These are phyloP conservation scores for Diaporthe humulicola DNA, from an alignment of 2,329 filamentous ascomycete species.

Conservation along the genomic window DNA sequence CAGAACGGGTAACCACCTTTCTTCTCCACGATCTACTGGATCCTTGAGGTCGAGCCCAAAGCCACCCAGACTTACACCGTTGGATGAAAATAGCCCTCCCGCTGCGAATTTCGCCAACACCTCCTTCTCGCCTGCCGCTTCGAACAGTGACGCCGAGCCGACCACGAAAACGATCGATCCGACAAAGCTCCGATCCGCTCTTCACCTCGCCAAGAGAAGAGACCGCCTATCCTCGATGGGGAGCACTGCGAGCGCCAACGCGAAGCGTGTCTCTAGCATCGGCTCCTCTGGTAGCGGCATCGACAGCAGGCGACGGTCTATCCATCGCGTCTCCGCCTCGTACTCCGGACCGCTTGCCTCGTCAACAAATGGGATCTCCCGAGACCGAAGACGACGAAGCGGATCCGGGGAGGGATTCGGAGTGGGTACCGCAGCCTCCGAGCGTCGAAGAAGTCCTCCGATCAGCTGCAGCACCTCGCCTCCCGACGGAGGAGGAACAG, in stretches of 20 bases:
- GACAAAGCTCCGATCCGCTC: slow-evolving; percentile 67
- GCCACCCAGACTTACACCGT: slow-evolving; percentile 52
- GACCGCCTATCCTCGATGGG: slow-evolving; percentile 56
- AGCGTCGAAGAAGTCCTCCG: slow-evolving; percentile 66
- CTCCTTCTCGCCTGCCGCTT: slow-evolving; percentile 53
- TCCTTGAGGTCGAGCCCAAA: slow-evolving; percentile 47
- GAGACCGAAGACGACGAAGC: slow-evolving; percentile 64
- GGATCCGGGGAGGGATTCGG: slow-evolving; percentile 39
- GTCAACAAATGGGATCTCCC: slow-evolving; percentile 68
- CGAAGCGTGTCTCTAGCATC: slow-evolving; percentile 61
- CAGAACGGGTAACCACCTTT: slow-evolving; percentile 63
- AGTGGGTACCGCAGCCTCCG: slow-evolving; percentile 45
- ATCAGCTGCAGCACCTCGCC: slow-evolving; percentile 62
- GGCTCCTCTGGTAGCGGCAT: slow-evolving; percentile 49
- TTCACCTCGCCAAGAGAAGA: slow-evolving; percentile 65
- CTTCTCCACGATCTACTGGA: slow-evolving; percentile 53
- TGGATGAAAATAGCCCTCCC: slow-evolving; percentile 67
- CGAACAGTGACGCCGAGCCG: slow-evolving; percentile 64
- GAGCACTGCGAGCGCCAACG: slow-evolving; percentile 51
- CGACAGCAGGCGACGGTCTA: slow-evolving; percentile 47
- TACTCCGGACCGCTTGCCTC: slow-evolving; percentile 61
- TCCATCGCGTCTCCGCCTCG: slow-evolving; percentile 49
- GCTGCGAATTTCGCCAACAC: slow-evolving; percentile 49
- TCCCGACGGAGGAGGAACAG: slow-evolving; percentile 45
- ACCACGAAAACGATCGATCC: slow-evolving; percentile 60